These are phyloP conservation scores for Colletotrichum graminicola DNA, from an alignment of 2,329 filamentous ascomycete species.

Conservation along the genomic window DNA sequence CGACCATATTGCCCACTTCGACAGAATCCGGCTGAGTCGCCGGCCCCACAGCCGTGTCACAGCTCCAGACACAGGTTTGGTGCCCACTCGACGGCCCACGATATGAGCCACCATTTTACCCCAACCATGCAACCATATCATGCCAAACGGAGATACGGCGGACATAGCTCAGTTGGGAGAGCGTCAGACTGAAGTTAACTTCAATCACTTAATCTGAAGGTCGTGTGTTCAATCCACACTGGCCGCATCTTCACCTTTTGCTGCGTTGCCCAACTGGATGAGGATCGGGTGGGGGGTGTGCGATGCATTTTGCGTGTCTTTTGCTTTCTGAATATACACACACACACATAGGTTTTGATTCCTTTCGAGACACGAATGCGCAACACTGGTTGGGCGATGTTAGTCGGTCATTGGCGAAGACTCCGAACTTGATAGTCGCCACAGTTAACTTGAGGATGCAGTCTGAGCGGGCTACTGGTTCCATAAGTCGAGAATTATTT, in stretches of 20 bases:
- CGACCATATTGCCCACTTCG: too few species aligned
- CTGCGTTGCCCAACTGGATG: too few species aligned
- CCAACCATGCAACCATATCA: too few species aligned
- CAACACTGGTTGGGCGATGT: neutral
- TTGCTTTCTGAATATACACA: neutral
- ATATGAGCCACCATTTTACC: too few species aligned
- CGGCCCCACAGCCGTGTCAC: too few species aligned
- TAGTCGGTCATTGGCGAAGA: neutral
- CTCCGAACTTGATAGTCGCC: neutral
- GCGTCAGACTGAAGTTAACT: slow-evolving; percentile 42
- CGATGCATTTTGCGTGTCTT: neutral
- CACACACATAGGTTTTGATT: neutral
- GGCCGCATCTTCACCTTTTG: slow-evolving; percentile 38
- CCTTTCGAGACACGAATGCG: neutral
- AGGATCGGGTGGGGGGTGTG: neutral
- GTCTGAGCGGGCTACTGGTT: neutral
- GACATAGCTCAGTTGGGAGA: slow-evolving; percentile 43
- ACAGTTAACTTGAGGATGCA: neutral
- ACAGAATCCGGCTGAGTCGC: too few species aligned
- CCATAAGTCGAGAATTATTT: neutral
- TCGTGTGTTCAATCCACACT: slow-evolving; percentile 43
- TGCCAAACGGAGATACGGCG: too few species aligned
- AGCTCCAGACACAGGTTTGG: too few species aligned
- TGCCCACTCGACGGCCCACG: too few species aligned
- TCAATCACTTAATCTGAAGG: slow-evolving; percentile 40